Conservation (phyloP, 2,329 filamentous ascomycete species). For the Berkeleyomyces rouxiae region DNA sequence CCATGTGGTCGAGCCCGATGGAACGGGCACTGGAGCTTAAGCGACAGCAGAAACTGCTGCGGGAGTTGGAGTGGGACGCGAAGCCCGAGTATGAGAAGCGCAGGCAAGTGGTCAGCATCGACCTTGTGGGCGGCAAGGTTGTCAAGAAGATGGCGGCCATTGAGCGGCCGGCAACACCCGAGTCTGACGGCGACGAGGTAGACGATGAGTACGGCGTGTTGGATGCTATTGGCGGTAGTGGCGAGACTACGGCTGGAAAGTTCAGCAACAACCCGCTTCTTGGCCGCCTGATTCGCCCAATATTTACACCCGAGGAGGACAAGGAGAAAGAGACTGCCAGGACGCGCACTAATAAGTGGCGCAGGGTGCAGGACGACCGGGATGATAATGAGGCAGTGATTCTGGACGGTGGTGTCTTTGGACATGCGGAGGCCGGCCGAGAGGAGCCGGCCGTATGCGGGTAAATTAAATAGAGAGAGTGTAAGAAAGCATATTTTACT, state of each 20-base stretch:
- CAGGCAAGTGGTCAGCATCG: constrained; percentile 68
- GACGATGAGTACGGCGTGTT: constrained; percentile 18
- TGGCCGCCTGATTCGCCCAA: constrained; percentile 47
- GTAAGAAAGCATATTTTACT: no score
- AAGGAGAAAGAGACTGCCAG: constrained; percentile 27
- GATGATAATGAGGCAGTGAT: constrained; percentile 43
- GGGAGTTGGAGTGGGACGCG: constrained; percentile 76
- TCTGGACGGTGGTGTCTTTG: constrained; percentile 38
- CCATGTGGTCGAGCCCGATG: constrained; percentile 70
- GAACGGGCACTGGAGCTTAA: constrained; percentile 73
- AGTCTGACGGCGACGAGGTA: constrained; percentile 25
- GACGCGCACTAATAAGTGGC: constrained; percentile 30
- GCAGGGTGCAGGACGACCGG: constrained; percentile 43
- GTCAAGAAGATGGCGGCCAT: constrained; percentile 52
- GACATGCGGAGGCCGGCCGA: constrained; percentile 18
- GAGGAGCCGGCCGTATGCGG: constrained; percentile 27
- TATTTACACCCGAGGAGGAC: constrained; percentile 32
- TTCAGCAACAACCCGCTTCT: constrained; percentile 56
- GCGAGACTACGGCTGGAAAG: constrained; percentile 30
- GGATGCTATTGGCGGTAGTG: constrained; percentile 10
- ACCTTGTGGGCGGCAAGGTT: constrained; percentile 61
- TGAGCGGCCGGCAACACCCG: constrained; percentile 40
- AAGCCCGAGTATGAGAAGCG: constrained; percentile 80
- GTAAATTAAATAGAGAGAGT: constrained; percentile 11
- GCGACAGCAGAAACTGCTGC: constrained; percentile 64